Evolutionary conservation across 2,329 filamentous ascomycete genomes (phyloP).

Genomic region (Beauveria brongniartii): DNA sequence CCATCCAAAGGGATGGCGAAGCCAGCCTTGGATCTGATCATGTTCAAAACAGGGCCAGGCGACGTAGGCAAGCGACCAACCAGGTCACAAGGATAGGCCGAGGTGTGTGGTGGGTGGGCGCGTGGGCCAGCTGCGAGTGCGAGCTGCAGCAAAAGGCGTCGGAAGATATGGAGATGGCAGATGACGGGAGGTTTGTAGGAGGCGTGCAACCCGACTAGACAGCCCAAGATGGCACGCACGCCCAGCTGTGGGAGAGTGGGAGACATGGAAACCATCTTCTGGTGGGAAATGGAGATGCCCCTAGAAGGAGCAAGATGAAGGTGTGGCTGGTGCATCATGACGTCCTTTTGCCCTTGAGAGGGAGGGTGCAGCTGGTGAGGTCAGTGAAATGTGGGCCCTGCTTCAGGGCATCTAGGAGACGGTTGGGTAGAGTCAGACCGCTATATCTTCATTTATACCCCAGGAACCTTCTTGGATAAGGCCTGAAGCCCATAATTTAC

Average conservation of each 20-base stretch:
- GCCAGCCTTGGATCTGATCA: not conserved
- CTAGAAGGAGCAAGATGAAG: not conserved
- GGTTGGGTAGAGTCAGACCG: not conserved
- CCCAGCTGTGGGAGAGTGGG: not conserved
- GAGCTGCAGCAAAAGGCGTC: not conserved
- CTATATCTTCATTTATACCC: not conserved
- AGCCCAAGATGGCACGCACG: not conserved
- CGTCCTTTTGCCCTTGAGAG: not conserved
- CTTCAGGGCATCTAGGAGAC: not conserved
- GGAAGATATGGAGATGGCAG: not conserved
- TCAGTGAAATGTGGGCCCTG: not conserved
- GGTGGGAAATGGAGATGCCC: not conserved
- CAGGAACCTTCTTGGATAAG: not conserved
- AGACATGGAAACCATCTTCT: not conserved
- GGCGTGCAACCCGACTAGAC: not conserved
- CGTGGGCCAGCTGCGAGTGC: not conserved
- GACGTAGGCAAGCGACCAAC: conserved; percentile 3
- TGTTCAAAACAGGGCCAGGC: conserved; percentile 2
- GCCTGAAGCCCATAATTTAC: not conserved
- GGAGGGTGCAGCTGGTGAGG: not conserved
- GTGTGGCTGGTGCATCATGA: conserved; percentile 7
- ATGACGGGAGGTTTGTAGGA: not conserved
- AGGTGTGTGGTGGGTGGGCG: conserved; percentile 1
- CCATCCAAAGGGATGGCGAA: not conserved
- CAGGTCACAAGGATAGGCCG: conserved; percentile 5